Conservation (phyloP, 352 stramenopile species). For the Pythium angustatum region DNA sequence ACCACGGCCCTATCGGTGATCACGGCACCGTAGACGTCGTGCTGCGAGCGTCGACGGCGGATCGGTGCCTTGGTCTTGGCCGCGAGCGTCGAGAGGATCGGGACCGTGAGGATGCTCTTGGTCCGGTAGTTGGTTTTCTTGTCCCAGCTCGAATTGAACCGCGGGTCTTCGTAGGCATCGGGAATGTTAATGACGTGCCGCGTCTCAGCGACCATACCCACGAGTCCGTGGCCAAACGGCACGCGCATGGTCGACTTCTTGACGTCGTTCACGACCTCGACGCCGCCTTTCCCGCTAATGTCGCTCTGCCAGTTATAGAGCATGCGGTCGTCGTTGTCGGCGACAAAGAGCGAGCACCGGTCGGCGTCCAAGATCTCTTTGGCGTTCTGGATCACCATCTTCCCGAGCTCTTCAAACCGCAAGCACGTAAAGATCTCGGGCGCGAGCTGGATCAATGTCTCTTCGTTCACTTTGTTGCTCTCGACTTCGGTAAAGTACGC, state of each 20-base stretch:
- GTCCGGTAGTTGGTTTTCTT: constrained; percentile 81
- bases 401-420: constrained; percentile 76
- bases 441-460: constrained; percentile 69
- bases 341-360: constrained; percentile 75
- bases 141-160: constrained; percentile 79
- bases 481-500: constrained; percentile 80
- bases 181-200: constrained; percentile 64
- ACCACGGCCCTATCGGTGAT: constrained; percentile 10
- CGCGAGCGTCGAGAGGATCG: constrained; percentile 56
- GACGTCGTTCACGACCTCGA: constrained; percentile 51
- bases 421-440: constrained; percentile 81
- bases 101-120: constrained; percentile 77
- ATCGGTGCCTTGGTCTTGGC: constrained; percentile 22
- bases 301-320: constrained; percentile 79
- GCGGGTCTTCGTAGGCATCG: constrained; percentile 72
- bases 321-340: constrained; percentile 47
- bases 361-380: constrained; percentile 76
- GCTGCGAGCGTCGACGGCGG: constrained; percentile 23
- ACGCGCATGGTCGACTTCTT: constrained; percentile 55
- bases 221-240: constrained; percentile 75
- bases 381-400: constrained; percentile 76
- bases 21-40: constrained; percentile 24
- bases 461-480: constrained; percentile 82
- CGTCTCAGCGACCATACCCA: constrained; percentile 69
- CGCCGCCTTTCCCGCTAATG: constrained; percentile 52